Evolutionary conservation across 306 rosid genomes (phyloP), one percentile per base, ranked within the genome.

Genomic region (Quercus gilva): DNA sequence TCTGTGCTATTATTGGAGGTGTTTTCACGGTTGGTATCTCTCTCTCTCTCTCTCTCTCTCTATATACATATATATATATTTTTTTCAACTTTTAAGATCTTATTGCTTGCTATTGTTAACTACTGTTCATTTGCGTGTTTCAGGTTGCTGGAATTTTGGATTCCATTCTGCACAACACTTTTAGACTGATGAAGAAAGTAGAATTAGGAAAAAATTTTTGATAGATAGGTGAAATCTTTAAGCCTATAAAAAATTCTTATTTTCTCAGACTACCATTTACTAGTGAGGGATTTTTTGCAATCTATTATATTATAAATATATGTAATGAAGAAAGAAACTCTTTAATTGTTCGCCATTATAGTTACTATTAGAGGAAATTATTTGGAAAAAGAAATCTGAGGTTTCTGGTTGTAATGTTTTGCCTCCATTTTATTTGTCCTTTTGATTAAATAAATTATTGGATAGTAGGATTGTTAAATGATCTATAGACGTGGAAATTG

Each of bases 81-180:
- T 69, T 13, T 45, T 61, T 23, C 57, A 19, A 49, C 59, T 4
- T 57, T 72, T 35, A 10, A 9, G 6, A 65, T 73, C 60, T 61
- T 51, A 56, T 78, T 41, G 28, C 25, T 73, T 73, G 67, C 41
- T 75, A 69, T 70, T 69, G 76, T 29, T 85, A 45, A 80, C 69
- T 45, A 77, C 15, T 69, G 56, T 76, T 68, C 74, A 56, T 71
- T 85, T 72, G 73, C 73, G 74, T 88, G 77, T 88, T 88, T 74
- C 97, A 95, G 98, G 99, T 95, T 4, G 99, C 99, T 65, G 99
- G 99, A 83, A 92, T 95, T 76, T 8, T 95, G 88, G 99, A 95
- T 84, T 86, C 99, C 21, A 84, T 92, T 84, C 90, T 95, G 77
- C 92, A 95, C 90, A 84, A 84, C 86, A 92, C 97, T 73, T 8